phyloP scores from a whole-genome alignment of 495 filamentous ascomycete species.

The Tuber microsphaerosporum region DNA sequence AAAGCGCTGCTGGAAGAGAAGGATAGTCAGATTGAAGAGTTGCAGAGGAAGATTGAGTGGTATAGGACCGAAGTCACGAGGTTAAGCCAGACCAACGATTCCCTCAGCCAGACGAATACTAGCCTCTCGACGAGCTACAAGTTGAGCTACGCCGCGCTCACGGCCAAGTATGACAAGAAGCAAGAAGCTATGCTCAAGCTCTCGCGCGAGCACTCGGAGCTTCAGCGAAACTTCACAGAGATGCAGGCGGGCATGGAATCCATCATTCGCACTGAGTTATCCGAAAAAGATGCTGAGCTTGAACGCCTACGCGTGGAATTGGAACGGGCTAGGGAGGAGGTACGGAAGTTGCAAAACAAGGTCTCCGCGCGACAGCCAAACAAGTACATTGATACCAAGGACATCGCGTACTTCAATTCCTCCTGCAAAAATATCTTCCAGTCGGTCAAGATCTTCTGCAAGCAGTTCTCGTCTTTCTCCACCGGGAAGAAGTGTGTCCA shows the following conservation, averaged over 20 bases:
- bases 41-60: conserved; percentile 67
- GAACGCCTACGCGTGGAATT: conserved; percentile 68
- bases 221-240: conserved; percentile 39
- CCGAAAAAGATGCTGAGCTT: conserved; percentile 73
- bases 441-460: conserved; percentile 90
- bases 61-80: conserved; percentile 70
- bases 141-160: conserved; percentile 56
- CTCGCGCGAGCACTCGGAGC: conserved; percentile 47
- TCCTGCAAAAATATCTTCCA: conserved; percentile 90
- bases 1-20: conserved; percentile 48
- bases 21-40: conserved; percentile 72
- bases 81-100: conserved; percentile 66
- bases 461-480: conserved; percentile 93
- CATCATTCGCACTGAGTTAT: conserved; percentile 55
- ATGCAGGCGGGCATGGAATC: conserved; percentile 59
- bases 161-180: conserved; percentile 56
- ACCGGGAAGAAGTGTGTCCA: conserved; percentile 76
- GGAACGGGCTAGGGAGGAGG: conserved; percentile 66
- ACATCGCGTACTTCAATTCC: conserved; percentile 88
- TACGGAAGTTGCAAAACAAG: conserved; percentile 73
- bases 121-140: conserved; percentile 58
- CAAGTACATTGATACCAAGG: conserved; percentile 69
- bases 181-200: conserved; percentile 54
- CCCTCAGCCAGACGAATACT: conserved; percentile 62
- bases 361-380: conserved; percentile 61